A percentile compares a stretch with the other conserved stretches of the same genome.
Evolutionary conservation across 2,329 filamentous ascomycete species (phyloP).

Genomic region (Pochonia chlamydosporia): DNA sequence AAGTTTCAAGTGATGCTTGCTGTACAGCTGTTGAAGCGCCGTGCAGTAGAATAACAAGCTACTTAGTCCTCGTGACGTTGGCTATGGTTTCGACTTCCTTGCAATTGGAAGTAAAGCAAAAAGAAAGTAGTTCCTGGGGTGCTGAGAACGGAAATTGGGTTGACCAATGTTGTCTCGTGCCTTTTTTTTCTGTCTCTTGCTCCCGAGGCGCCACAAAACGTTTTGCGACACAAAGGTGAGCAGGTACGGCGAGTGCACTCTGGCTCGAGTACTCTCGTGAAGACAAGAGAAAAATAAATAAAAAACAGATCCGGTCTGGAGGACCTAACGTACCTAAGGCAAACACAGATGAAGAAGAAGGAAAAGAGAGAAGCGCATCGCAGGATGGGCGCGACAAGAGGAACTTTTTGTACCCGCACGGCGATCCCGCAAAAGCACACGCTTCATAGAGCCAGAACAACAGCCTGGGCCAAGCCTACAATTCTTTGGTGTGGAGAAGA

Average conservation of each 20-base stretch:
- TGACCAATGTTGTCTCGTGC: background rate
- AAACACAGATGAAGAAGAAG: conserved; percentile 2
- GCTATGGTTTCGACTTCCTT: background rate
- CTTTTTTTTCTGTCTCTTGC: conserved; percentile 4
- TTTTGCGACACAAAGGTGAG: conserved; percentile 1
- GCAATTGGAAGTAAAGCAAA: background rate
- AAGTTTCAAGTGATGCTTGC: background rate
- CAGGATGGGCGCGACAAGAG: background rate
- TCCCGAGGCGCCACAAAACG: background rate
- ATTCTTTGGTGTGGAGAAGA: conserved; percentile 4
- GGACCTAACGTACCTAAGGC: conserved; percentile 3
- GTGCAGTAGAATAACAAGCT: background rate
- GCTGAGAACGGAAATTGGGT: background rate
- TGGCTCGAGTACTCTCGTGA: conserved; percentile 1
- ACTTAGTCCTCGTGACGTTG: background rate
- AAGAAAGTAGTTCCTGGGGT: background rate
- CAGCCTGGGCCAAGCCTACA: background rate
- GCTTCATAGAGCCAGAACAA: background rate
- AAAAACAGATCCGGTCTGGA: conserved; percentile 4
- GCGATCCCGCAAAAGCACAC: conserved; percentile 1
- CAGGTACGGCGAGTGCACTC: conserved; percentile 4
- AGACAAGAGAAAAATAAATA: background rate
- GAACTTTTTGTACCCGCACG: conserved; percentile 9
- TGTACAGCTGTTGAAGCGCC: conserved; percentile 4
- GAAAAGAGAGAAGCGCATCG: background rate